Conservation (phyloP, 768 basidiomycete genomes). For the Lentinula sp. region DNA sequence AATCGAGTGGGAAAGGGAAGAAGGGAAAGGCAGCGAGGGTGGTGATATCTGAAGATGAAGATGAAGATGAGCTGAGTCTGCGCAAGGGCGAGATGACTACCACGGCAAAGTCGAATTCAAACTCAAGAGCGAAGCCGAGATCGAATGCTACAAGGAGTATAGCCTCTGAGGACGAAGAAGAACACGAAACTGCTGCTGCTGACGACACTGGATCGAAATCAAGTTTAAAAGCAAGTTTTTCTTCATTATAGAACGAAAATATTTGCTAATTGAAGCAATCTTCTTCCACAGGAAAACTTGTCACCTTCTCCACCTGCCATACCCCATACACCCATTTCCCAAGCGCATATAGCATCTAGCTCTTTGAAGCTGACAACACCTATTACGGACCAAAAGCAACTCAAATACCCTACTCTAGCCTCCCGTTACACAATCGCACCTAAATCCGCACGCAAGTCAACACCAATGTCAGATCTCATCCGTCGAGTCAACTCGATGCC, state of each 20-base stretch:
- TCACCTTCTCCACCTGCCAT: not conserved
- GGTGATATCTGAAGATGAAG: conserved; percentile 16
- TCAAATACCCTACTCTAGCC: conserved; percentile 14
- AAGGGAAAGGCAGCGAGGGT: conserved; percentile 6
- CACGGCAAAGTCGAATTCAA: conserved; percentile 8
- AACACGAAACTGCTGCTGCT: not conserved
- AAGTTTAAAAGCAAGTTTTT: not conserved
- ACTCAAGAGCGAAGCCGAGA: not conserved
- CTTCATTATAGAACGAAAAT: too few relatives aligned
- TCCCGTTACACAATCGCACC: conserved; percentile 44
- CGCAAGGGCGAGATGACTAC: not conserved
- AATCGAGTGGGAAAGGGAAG: conserved; percentile 8
- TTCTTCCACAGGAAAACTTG: not conserved
- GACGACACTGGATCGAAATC: not conserved
- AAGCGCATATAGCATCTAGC: conserved; percentile 9
- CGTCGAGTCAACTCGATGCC: conserved; percentile 63
- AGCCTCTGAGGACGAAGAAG: not conserved
- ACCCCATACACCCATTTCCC: not conserved
- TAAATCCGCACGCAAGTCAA: conserved; percentile 32
- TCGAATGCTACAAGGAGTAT: not conserved
- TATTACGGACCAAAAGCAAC: not conserved
- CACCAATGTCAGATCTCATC: conserved; percentile 73
- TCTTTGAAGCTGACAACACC: conserved; percentile 6
- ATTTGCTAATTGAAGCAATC: not conserved
- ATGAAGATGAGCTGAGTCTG: conserved; percentile 16